Conservation (phyloP, 768 basidiomycete genomes). For the Peribolospora kevripleyi region DNA sequence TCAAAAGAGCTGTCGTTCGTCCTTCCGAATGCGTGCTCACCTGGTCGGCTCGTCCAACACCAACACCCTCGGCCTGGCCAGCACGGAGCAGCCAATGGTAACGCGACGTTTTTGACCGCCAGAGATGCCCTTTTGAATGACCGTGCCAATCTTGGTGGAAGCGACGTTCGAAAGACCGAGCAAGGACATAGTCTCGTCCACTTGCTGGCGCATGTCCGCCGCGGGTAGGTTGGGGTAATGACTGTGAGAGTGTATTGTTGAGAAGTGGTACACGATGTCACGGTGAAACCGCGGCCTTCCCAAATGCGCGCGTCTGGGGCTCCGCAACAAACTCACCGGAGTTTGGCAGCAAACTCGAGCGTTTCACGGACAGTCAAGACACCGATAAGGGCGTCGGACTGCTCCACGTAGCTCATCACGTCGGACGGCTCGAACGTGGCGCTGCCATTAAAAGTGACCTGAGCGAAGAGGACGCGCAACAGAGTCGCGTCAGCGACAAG, state of each 20-base stretch:
- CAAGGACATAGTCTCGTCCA: conserved; percentile 25
- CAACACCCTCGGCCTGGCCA: conserved; percentile 35
- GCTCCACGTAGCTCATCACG: conserved; percentile 33
- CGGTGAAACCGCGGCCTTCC: not conserved
- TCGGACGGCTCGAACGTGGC: conserved; percentile 18
- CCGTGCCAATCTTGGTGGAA: conserved; percentile 32
- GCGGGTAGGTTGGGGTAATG: conserved; percentile 8
- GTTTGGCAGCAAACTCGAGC: conserved; percentile 28
- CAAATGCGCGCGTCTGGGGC: not conserved
- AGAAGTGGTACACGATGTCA: not conserved
- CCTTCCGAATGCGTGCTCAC: too few species aligned
- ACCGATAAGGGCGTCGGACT: conserved; percentile 36
- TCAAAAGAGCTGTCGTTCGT: too few species aligned
- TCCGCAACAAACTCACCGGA: conserved; percentile 20
- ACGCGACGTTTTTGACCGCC: conserved; percentile 44
- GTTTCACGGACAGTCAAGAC: conserved; percentile 36
- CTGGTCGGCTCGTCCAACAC: conserved; percentile 37
- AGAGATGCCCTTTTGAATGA: conserved; percentile 35
- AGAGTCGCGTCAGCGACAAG: not conserved
- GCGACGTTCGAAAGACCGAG: conserved; percentile 30
- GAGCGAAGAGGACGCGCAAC: not conserved
- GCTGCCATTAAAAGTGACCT: conserved; percentile 13
- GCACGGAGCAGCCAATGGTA: conserved; percentile 35
- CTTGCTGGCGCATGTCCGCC: conserved; percentile 21
- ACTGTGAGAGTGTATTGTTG: conserved; percentile 6